A percentile compares a stretch with the other conserved stretches of the same genome.
Evolutionary conservation across 768 basidiomycete genomes (phyloP).

Genomic region (Tylopilus balloui): DNA sequence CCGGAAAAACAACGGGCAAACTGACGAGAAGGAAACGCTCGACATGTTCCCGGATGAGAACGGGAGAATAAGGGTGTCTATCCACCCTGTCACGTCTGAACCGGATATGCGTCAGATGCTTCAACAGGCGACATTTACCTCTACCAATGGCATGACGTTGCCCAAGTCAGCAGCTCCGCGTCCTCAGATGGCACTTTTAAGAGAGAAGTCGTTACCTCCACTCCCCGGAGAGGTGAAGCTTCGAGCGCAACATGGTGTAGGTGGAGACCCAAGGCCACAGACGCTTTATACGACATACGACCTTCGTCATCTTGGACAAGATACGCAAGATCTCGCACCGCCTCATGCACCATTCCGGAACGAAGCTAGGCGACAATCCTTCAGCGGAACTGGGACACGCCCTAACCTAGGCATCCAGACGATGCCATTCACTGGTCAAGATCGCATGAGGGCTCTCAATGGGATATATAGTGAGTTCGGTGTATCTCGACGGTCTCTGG

Average conservation of each 20-base stretch:
- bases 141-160: conserved; percentile 30
- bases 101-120: conserved; percentile 54
- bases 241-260: conserved; percentile 32
- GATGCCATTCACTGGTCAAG: conserved; percentile 39
- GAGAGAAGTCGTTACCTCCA: conserved; percentile 78
- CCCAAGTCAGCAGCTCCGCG: conserved; percentile 19
- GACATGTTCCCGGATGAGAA: conserved; percentile 30
- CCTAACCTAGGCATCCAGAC: conserved; percentile 52
- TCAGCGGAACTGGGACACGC: conserved; percentile 58
- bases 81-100: conserved; percentile 57
- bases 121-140: conserved; percentile 34
- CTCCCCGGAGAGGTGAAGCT: conserved; percentile 55
- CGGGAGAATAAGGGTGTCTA: conserved; percentile 36
- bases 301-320: conserved; percentile 44
- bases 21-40: conserved; percentile 42
- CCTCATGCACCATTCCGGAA: conserved; percentile 62
- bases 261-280: conserved; percentile 51
- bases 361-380: conserved; percentile 71
- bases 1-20: conserved; percentile 38
- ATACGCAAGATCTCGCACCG: conserved; percentile 48
- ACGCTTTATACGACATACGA: conserved; percentile 63
- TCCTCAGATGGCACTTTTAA: conserved; percentile 29
- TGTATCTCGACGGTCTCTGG: conserved; percentile 55
- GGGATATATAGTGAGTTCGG: conserved; percentile 73
- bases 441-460: conserved; percentile 31